Evolutionary conservation across 345 rosid species (phyloP).

Genomic region (Ailanthus altissimus): DNA sequence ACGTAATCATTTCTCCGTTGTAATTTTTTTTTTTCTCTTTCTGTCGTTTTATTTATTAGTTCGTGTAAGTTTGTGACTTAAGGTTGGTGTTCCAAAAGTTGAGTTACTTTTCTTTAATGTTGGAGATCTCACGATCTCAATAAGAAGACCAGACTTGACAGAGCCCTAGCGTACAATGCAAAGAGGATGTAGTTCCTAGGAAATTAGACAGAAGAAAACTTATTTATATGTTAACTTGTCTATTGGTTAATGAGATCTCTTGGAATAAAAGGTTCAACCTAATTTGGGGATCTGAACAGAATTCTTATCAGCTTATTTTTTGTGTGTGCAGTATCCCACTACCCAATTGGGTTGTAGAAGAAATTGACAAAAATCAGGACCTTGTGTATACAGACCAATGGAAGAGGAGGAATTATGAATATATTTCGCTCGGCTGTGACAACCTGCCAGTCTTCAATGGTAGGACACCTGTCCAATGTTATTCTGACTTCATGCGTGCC

Average conservation of each 20-base stretch:
- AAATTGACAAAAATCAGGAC: conserved; percentile 64
- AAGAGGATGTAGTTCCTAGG: not conserved
- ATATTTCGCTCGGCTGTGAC: conserved; percentile 88
- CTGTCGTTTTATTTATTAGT: not conserved
- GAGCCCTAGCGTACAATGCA: too few species aligned
- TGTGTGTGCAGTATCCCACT: conserved; percentile 63
- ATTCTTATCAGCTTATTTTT: not conserved
- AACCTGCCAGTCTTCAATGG: conserved; percentile 83
- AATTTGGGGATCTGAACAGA: not conserved
- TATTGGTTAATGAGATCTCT: not conserved
- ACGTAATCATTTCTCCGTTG: conserved; percentile 20
- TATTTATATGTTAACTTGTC: not conserved
- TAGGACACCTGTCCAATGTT: conserved; percentile 91
- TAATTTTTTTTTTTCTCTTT: too few species aligned
- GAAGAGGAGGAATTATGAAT: conserved; percentile 94
- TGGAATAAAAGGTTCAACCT: not conserved
- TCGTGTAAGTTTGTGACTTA: too few species aligned
- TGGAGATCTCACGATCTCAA: not conserved
- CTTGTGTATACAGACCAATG: conserved; percentile 97
- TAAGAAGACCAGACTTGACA: not conserved
- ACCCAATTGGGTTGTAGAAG: conserved; percentile 87
- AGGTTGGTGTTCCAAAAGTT: not conserved
- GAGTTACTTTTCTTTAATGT: not conserved
- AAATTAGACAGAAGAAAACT: not conserved
- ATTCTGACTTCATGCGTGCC: conserved; percentile 90